phyloP scores from a whole-genome alignment of 495 filamentous ascomycete genomes.

The Aspergillus panamensis region DNA sequence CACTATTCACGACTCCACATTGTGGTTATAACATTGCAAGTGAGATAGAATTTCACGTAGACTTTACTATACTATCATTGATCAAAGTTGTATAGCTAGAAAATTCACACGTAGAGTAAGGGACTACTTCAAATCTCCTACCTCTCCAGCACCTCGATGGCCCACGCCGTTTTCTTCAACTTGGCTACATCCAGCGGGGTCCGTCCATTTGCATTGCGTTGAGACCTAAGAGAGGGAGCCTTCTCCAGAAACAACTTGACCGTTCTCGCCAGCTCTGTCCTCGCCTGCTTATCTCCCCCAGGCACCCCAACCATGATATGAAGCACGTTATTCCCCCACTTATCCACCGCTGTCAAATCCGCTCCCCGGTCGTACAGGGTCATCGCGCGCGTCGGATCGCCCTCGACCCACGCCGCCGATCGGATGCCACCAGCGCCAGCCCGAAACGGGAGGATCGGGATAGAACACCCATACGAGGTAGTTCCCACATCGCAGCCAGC shows the following conservation, averaged over 20 bases:
- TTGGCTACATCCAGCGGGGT: conserved; percentile 16
- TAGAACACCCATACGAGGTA: conserved; percentile 10
- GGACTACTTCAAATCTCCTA: neutral
- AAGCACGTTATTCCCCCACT: conserved; percentile 24
- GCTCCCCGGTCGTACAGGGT: conserved; percentile 24
- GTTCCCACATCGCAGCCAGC: conserved; percentile 12
- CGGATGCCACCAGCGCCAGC: neutral
- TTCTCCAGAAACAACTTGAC: conserved; percentile 17
- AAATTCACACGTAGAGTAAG: no score
- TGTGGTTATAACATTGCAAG: no score
- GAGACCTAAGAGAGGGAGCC: conserved; percentile 8
- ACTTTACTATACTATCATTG: no score
- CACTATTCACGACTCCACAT: no score
- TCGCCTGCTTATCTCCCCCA: neutral
- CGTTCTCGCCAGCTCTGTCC: conserved; percentile 9
- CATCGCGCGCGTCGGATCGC: conserved; percentile 23
- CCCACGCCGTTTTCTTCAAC: conserved; percentile 10
- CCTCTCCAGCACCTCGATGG: conserved; percentile 5
- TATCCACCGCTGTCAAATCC: conserved; percentile 22
- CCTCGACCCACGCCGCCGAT: conserved; percentile 12
- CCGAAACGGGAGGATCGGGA: conserved; percentile 8
- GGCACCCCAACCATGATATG: conserved; percentile 19
- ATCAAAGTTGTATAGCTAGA: no score
- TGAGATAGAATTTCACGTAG: no score
- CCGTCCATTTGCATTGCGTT: conserved; percentile 12